Evolutionary conservation across 2,329 filamentous ascomycete genomes (phyloP), one percentile per base, ranked within the genome.

Genomic region (Emmonsiellopsis sp.): DNA sequence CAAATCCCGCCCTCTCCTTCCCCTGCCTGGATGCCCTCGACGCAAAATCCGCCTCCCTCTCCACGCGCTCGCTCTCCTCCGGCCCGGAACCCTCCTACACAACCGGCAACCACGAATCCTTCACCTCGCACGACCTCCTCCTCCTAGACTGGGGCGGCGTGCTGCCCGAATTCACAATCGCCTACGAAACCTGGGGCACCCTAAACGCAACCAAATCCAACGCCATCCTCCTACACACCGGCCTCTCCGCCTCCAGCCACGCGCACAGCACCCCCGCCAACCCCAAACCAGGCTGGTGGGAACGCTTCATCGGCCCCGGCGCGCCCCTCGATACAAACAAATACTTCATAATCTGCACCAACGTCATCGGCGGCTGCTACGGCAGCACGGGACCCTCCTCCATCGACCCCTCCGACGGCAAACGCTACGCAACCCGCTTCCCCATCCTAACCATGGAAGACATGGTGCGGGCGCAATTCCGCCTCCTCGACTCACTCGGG

Each of bases 81-180:
- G 92, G 92, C 0, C 92, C 92, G 1, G 93, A 98, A 66, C 93
- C 93, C 0, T 89, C 89, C 1, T 98, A 98, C 70, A 96, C 92
- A 0, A 86, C 87, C 45, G 93, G 93, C 54, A 83, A 82, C n/a
- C 91, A 93, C 50, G 80, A 87, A 59, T 79, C 75, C 32, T 96
- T 87, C 71, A 84, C 84, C 66, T 93, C 85, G 62, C 64, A 79
- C 7, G 78, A 89, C 20, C 84, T 90, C 0, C 74, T 97, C 13
- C 76, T 91, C 2, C 82, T 97, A 30, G 93, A 98, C 72, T 97
- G 94, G 89, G 93, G 93, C 56, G 93, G 93, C 51, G 81, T 91
- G n/a, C 73, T 98, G 37, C 87, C 86, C 13, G 84, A 90, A 62
- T 97, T 95, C 66, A 82, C 90, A 61, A 82, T 97, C 55, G 92